Evolutionary conservation across 768 basidiomycete species (phyloP).

Genomic region (Xerocomus potaroensis): DNA sequence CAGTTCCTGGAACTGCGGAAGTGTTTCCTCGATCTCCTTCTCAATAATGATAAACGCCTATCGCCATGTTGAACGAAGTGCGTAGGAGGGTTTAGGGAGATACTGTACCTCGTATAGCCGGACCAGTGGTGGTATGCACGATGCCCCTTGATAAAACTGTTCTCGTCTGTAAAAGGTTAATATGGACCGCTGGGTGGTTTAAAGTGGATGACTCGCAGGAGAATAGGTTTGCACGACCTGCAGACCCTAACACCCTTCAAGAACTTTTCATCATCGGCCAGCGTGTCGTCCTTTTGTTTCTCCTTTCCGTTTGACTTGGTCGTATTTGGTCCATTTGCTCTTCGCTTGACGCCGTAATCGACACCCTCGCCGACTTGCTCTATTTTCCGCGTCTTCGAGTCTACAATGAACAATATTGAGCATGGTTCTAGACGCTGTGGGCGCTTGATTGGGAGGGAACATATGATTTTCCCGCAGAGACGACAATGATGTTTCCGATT

Average conservation of each 20-base stretch:
- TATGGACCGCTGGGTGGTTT: too few relatives aligned
- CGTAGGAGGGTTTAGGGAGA: background rate
- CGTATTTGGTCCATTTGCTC: constrained; percentile 21
- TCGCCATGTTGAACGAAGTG: background rate
- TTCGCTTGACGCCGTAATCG: constrained; percentile 72
- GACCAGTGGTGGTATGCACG: constrained; percentile 55
- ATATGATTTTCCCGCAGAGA: constrained; percentile 87
- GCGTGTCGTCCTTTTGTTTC: constrained; percentile 36
- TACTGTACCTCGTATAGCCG: constrained; percentile 63
- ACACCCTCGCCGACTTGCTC: constrained; percentile 84
- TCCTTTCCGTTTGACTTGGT: constrained; percentile 25
- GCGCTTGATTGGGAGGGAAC: constrained; percentile 76
- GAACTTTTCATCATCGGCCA: constrained; percentile 73
- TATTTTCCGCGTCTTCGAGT: constrained; percentile 67
- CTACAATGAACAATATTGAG: constrained; percentile 83
- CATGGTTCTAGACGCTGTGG: constrained; percentile 66
- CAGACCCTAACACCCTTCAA: constrained; percentile 88
- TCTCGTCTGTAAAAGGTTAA: constrained; percentile 50
- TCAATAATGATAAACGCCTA: constrained; percentile 74
- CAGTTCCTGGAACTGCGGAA: constrained; percentile 88
- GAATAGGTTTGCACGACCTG: constrained; percentile 70
- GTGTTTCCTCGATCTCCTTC: constrained; percentile 80
- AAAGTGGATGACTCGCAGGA: constrained; percentile 57
- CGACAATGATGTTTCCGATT: constrained; percentile 97
- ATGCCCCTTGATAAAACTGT: constrained; percentile 68